These are phyloP conservation scores for Cinchona pubescens DNA, from an alignment of 257 asterid species.

Conservation along the genomic window DNA sequence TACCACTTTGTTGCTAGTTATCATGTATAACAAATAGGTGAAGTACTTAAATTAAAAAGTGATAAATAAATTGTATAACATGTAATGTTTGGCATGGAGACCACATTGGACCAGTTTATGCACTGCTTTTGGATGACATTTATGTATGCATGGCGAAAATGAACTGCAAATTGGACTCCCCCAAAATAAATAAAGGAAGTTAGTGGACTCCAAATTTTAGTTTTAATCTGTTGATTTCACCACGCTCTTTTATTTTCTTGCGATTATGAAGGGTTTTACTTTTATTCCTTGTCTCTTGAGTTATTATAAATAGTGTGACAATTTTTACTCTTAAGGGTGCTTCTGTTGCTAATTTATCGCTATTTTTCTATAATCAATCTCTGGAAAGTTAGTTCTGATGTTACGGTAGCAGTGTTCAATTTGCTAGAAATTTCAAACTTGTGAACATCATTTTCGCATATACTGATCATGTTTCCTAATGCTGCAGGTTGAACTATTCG, in stretches of 20 bases:
- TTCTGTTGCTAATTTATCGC: no score
- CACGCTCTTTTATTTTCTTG: no score
- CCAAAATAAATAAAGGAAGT: slow-evolving; percentile 20
- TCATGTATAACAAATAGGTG: neutral
- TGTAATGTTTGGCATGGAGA: neutral
- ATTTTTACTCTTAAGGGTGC: no score
- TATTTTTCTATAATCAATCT: no score
- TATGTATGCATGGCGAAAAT: slow-evolving; percentile 30
- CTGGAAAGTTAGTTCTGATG: neutral
- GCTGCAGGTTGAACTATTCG: slow-evolving; percentile 2
- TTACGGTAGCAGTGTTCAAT: neutral
- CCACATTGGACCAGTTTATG: neutral
- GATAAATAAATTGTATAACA: neutral
- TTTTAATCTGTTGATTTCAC: slow-evolving; percentile 11
- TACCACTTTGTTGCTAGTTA: neutral
- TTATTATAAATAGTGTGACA: no score
- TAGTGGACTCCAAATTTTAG: slow-evolving; percentile 30
- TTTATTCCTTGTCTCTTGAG: no score
- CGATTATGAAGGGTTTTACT: neutral
- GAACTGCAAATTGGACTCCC: slow-evolving; percentile 28
- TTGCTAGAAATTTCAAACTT: no score
- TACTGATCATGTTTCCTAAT: neutral
- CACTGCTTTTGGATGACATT: slow-evolving; percentile 39
- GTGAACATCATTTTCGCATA: neutral
- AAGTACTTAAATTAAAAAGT: neutral